Evolutionary conservation across 139 green algal genomes (phyloP), one percentile per base, ranked within the genome.

Genomic region (Tetraselmis striata): DNA sequence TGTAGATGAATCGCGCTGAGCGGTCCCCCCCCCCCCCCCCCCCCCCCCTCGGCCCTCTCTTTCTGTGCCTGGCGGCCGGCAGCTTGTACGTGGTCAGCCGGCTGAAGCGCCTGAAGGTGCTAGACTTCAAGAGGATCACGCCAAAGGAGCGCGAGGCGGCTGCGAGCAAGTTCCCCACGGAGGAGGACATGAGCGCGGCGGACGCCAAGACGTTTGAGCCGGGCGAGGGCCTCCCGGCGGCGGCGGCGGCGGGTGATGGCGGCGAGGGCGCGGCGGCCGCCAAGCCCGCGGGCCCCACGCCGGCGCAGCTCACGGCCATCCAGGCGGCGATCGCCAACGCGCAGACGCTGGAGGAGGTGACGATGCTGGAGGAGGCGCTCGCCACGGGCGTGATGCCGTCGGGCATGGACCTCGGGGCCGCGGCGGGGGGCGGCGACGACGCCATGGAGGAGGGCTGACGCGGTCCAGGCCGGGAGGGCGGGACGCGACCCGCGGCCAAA

Each of bases 61-160:
- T n/a, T n/a, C n/a, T n/a, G n/a, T 67, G 45, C 11, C 18, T 67
- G 5, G 45, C 18, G 45, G 5, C 11, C 18, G 45, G 82, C 87
- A 94, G 94, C 84, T 80, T 98, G 78, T 98, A 97, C 81, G 84
- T 94, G 1, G 93, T 99, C 75, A 88, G 90, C 78, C 89, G 87
- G 29, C 89, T 94, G 75, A 92, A 91, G 2, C 59, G 86, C 24
- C 84, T 99, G 27, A 98, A 96, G 81, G 82, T 96, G 32, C 85
- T 99, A 45, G 95, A 99, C 88, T 99, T 98, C 85, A 88, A 89
- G 30, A 98, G 97, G 81, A 92, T 99, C 28, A 98, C 98, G 80
- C 86, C 92, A 30, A 92, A 96, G 91, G 94, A 98, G 87, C 91
- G 94, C 25, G 85, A 94, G 31, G 88, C 88, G n/a, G 93, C 94